phyloP scores from a whole-genome alignment of 2,329 filamentous ascomycete genomes.

The Penicillium griseofulvum region DNA sequence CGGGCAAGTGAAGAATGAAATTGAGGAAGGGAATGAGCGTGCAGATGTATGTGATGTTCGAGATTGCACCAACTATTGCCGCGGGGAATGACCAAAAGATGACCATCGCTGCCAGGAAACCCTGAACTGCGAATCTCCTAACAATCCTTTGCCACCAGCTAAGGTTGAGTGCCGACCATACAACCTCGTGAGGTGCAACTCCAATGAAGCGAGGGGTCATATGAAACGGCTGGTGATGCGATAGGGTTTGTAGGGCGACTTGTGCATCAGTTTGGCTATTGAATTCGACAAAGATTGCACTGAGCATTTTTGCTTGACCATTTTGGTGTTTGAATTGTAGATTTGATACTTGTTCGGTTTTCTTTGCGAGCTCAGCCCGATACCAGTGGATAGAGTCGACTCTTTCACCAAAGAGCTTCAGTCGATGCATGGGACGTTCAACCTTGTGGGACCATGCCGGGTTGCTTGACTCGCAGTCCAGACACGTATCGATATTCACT shows the following conservation, averaged over 20 bases:
- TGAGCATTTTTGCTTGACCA: constrained; percentile 63
- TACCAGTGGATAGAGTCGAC: constrained; percentile 90
- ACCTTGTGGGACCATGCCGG: constrained; percentile 31
- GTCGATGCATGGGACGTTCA: constrained; percentile 70
- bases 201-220: constrained; percentile 87
- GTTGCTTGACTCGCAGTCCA: constrained; percentile 31
- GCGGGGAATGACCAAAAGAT: constrained; percentile 82
- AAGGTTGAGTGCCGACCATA: constrained; percentile 80
- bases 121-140: constrained; percentile 65
- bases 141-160: constrained; percentile 80
- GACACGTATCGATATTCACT: constrained; percentile 19
- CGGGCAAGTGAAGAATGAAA: constrained; percentile 72
- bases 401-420: constrained; percentile 72
- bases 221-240: constrained; percentile 80
- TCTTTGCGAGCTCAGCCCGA: constrained; percentile 67
- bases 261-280: constrained; percentile 77
- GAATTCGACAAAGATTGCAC: constrained; percentile 89
- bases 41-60: constrained; percentile 72
- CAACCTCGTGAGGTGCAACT: constrained; percentile 76
- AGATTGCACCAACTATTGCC: constrained; percentile 78
- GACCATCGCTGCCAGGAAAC: constrained; percentile 71
- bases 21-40: constrained; percentile 58
- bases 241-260: constrained; percentile 76
- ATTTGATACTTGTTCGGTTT: constrained; percentile 67
- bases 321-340: constrained; percentile 64